Evolutionary conservation across 306 rosid species (phyloP), one percentile per base, ranked within the genome.

Genomic region (Gillenia trifoliata): DNA sequence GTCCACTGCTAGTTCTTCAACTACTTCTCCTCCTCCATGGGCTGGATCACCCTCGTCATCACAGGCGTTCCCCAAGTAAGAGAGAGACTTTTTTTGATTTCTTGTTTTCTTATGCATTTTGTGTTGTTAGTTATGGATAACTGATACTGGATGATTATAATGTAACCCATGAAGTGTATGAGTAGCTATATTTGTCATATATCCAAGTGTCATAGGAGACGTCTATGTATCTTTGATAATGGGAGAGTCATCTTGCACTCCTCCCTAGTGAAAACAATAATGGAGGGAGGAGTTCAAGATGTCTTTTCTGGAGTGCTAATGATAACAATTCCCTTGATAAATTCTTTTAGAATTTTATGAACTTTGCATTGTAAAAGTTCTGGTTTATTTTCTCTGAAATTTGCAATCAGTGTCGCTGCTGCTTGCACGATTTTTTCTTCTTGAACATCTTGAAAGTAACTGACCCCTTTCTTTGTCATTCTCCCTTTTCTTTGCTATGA

Each of bases 11-110:
- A 88, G 92, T 81, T 34, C 87, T 75, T 89, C 97, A 43, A 87
- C 77, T 82, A 86, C 88, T 34, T 85, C 96, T 4, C 93, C 96
- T 59, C 87, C 89, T 75, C 97, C 98, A 50, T 94, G 98, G 98
- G 98, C 90, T 9, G 92, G 84, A 19, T 87, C 91, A 45, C 20
- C 89, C 45, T 86, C 96, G 73, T 86, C 89, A 15, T 83, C 93
- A 63, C 84, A 86, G 83, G 71, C 78, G 64, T 78, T 85, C 69
- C 70, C 90, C 33, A 86, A 87, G 96, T 91, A 88, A 84, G 96
- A 81, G 72, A 54, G 15, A 45, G 36, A 22, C 29, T n/a, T 47
- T 67, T 72, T 30, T 60, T 7, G 74, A 69, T 70, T 29, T 72
- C 40, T 64, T 64, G 38, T 34, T 34, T 34, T 6, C 38, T 67